Conservation (phyloP, 2,329 filamentous ascomycete species). For the Graphiopsis chlorocephala region DNA sequence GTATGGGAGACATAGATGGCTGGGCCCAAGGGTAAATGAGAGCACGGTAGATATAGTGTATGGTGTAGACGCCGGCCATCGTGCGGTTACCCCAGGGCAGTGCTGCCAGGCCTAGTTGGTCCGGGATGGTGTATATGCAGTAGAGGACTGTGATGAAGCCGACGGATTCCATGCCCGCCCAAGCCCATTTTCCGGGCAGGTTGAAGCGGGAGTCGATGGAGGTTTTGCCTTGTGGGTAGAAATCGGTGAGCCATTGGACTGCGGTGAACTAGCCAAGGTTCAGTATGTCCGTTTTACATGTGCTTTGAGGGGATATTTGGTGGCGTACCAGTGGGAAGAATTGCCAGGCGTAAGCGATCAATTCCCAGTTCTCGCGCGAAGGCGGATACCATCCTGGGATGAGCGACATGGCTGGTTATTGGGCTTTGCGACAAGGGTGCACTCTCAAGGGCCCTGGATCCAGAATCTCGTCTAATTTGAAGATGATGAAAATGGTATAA, state of each 20-base stretch:
- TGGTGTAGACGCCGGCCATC: slow-evolving; percentile 67
- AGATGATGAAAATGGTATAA: background rate
- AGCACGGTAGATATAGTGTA: slow-evolving; percentile 91
- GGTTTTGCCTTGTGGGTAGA: slow-evolving; percentile 92
- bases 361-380: slow-evolving; percentile 50
- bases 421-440: background rate
- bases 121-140: slow-evolving; percentile 67
- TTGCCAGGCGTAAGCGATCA: slow-evolving; percentile 45
- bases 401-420: slow-evolving; percentile 38
- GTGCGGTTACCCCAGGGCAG: slow-evolving; percentile 77
- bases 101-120: slow-evolving; percentile 51
- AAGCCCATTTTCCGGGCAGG: slow-evolving; percentile 81
- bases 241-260: slow-evolving; percentile 72
- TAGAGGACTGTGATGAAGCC: slow-evolving; percentile 77
- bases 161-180: slow-evolving; percentile 83
- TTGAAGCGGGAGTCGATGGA: slow-evolving; percentile 73
- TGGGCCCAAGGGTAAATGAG: slow-evolving; percentile 75
- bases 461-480: accelerated
- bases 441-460: background rate
- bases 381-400: slow-evolving; percentile 47
- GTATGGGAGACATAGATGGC: slow-evolving; percentile 90
- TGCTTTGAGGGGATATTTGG: background rate
- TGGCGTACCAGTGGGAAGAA: slow-evolving; percentile 50
- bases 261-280: slow-evolving; percentile 59
- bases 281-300: background rate